phyloP scores from a whole-genome alignment of 164 flowering plant species.

The Aristolochia californica region DNA sequence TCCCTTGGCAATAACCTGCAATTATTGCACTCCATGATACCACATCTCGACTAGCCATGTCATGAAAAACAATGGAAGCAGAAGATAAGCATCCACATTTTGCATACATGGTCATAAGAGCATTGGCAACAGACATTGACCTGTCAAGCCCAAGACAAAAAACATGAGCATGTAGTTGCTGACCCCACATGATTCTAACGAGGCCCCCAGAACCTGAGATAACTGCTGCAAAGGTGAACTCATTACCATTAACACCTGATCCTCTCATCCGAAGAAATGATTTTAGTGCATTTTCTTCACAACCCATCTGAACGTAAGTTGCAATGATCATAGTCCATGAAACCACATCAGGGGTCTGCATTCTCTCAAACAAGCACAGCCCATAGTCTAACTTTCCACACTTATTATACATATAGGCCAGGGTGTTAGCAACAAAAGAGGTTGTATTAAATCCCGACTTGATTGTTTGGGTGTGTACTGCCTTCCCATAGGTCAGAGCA shows the following conservation, averaged over 20 bases:
- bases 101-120: constrained; percentile 69
- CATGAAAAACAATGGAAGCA: constrained; percentile 36
- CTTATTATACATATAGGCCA: constrained; percentile 59
- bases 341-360: constrained; percentile 53
- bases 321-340: constrained; percentile 63
- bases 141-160: constrained; percentile 25
- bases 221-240: constrained; percentile 64
- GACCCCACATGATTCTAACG: constrained; percentile 44
- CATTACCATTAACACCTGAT: constrained; percentile 53
- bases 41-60: constrained; percentile 36
- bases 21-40: constrained; percentile 88
- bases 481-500: constrained; percentile 43
- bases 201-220: constrained; percentile 48
- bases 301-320: constrained; percentile 42
- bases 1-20: constrained; percentile 51
- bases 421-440: constrained; percentile 63
- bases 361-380: constrained; percentile 47
- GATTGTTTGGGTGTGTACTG: constrained; percentile 45
- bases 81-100: constrained; percentile 43
- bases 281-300: constrained; percentile 34
- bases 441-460: constrained; percentile 44
- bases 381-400: constrained; percentile 67
- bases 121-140: constrained; percentile 61
- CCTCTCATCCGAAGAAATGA: constrained; percentile 44
- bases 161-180: constrained; percentile 54